Base-by-base conservation (phyloP, 805 yeast genomes). In the Ogataea pilisensis region DNA sequence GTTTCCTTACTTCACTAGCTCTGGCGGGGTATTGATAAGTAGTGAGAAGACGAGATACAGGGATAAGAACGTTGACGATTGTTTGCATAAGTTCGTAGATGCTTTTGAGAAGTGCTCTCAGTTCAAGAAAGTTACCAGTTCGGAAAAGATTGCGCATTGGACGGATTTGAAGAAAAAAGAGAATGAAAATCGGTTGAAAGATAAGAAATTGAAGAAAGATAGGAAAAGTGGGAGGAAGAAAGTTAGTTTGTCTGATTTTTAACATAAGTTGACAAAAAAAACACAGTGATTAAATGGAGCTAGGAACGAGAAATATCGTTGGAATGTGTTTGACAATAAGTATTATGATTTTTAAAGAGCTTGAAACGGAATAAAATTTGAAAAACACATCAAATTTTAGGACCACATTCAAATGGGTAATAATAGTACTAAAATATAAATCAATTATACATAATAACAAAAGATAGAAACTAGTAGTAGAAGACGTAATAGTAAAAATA, bases 61-160 rank as follows among this genome's bases (percentile, higher is more conserved):
- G 45, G 72, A 72, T 19, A 60, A 55, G 12, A 76, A 76, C 50
- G 56, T 71, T 12, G 55, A 53, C 8, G 74, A 72, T 19, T 75
- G 80, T 48, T 68, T 72, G 42, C 53, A 61, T 12, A 73, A 72
- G 51, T 66, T 76, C 26, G 53, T 70, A 4, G 44, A 45, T 9
- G 75, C 73, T 34, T 61, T 76, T 13, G n/a, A 17, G 9, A 3
- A 4, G 5, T 31, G 35, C n/a, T 45, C 19, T 2, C 56, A 48
- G 41, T 66, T 68, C 34, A 68, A 62, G 20, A 61, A 54, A 5
- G 75, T 72, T 39, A 55, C 55, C 3, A 62, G 66, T 33, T 64
- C 56, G 33, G 72, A 66, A 31, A 75, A 72, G 36, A 54, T 57
- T 43, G 50, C 62, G 42, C 62, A 63, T 43, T 75, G 80, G 80